Base-by-base conservation (phyloP, 495 filamentous ascomycete genomes). In the Trichoderma erinaceum region DNA sequence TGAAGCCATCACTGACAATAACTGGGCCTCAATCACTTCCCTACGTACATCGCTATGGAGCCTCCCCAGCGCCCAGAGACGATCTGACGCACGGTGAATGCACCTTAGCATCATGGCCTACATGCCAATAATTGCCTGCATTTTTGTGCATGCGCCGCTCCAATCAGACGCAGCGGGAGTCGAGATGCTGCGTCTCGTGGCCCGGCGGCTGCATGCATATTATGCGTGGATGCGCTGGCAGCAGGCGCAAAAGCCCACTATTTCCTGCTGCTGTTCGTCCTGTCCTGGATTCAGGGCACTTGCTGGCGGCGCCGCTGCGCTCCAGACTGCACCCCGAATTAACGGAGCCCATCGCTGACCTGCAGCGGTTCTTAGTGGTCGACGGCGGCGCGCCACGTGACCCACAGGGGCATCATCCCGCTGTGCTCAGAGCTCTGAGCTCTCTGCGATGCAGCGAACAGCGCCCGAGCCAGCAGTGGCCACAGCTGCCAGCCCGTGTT, bases 311-410 rank as follows among this genome's bases (percentile, higher is more conserved):
- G 35, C 35, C 8, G 35, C 35, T 38, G 35, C 35, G 4, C 35
- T 38, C 35, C 35, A 38, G 35, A 38, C 4, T 38, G 35, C 35
- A 38, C 35, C 35, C 35, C 35, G 35, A 38, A 10, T 7, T 38
- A 38, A 38, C 35, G 35, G 35, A 38, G 35, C 35, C 2, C 2
- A 3, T 1, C n/a, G 44, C 23, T 32, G 56, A 13, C 56, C 10
- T 32, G 56, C 56, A 61, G 56, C 56, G 8, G 23, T 32, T 32
- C 27, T 61, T 13, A 32, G 56, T 29, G 56, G 56, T 1, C 27
- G 25, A 7, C 13, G 56, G 56, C 56, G 56, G 56, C n/a, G 56
- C 23, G n/a, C 56, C 56, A 61, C 56, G 56, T 61, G 56, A 61
- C 56, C 12, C 27, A 27, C 56, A 61, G 56, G 56, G 23, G 44